Base-by-base conservation (phyloP, 1,284 basidiomycete species). In the Sphaerobolus stellatus region DNA sequence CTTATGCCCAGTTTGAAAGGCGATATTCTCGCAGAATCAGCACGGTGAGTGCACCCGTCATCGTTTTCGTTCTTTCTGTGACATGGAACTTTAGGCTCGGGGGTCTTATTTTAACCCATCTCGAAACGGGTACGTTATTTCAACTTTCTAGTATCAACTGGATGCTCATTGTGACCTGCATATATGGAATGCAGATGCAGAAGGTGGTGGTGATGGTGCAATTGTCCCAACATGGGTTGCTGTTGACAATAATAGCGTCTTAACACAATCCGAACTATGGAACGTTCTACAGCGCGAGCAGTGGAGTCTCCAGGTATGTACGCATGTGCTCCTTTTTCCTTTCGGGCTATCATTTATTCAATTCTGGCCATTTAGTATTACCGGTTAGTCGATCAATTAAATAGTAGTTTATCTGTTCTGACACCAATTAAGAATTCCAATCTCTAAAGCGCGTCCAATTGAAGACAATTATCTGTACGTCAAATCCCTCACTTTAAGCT, bases 181-280 rank as follows among this genome's bases (percentile, higher is more conserved):
- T 27, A 33, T 29, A 55, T 51, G 58, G 41, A 48, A 38, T 55
- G 29, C 52, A 83, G 18, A 4, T 11, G 84, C 82, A 45, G 74
- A 85, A 48, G 87, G 89, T 56, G 76, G 80, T 47, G 84, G 85
- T 11, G 85, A 90, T 57, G 92, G 91, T 3, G 86, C 89, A 4
- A 90, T 98, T 59, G 71, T 94, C 2, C 93, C 95, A 0, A 96
- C 94, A 1, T 99, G 97, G 97, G 94, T 96, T 1, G 84, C 91
- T 18, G 92, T 98, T 11, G 95, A 98, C 66, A 76, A 75, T 25
- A 78, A 75, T 18, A 94, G 90, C 60, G 93, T 99, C 18, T 84
- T 86, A 64, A 99, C 97, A 0, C 88, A 90, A 6, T 80, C 84
- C 48, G 94, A 99, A 68, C 78, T 99, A 2, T 98, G 90, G 84